Evolutionary conservation across 139 green algal species (phyloP).

Genomic region (Chlorella sp.): DNA sequence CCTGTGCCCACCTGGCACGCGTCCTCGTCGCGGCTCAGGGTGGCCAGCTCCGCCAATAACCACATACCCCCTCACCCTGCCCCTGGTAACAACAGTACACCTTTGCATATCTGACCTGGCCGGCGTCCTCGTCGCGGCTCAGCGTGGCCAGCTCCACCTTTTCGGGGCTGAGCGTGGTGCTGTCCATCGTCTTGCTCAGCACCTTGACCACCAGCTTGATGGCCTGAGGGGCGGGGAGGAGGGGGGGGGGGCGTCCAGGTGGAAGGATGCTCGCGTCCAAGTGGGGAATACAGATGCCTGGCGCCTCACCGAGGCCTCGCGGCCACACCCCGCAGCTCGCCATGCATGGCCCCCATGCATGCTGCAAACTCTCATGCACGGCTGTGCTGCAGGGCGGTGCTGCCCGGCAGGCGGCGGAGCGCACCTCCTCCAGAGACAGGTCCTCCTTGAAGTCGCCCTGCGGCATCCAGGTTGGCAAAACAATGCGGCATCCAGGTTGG

Average conservation of each 20-base stretch:
- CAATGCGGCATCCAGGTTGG: no score
- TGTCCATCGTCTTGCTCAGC: slow-evolving; percentile 97
- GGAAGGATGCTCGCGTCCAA: neutral
- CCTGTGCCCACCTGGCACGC: slow-evolving; percentile 54
- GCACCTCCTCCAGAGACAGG: slow-evolving; percentile 67
- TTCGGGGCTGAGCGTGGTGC: slow-evolving; percentile 85
- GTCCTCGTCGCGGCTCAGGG: slow-evolving; percentile 67
- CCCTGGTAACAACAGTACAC: neutral
- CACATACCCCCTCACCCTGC: no score
- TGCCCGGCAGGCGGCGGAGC: no score
- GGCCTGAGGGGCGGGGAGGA: slow-evolving; percentile 45
- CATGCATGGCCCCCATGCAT: no score
- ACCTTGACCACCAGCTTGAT: slow-evolving; percentile 91
- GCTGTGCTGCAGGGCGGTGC: no score
- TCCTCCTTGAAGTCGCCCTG: slow-evolving; percentile 94
- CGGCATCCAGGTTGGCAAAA: no score
- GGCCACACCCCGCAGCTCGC: no score
- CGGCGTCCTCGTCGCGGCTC: slow-evolving; percentile 56
- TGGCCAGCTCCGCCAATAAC: slow-evolving; percentile 86
- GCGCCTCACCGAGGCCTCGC: no score
- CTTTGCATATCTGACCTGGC: slow-evolving; percentile 52
- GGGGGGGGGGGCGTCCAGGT: neutral
- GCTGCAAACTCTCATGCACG: no score
- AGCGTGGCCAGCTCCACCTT: slow-evolving; percentile 97
- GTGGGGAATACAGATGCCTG: no score